These are phyloP conservation scores for Diphasiastrum complanatum DNA, from an alignment of 83 land plant genomes.

Conservation along the genomic window DNA sequence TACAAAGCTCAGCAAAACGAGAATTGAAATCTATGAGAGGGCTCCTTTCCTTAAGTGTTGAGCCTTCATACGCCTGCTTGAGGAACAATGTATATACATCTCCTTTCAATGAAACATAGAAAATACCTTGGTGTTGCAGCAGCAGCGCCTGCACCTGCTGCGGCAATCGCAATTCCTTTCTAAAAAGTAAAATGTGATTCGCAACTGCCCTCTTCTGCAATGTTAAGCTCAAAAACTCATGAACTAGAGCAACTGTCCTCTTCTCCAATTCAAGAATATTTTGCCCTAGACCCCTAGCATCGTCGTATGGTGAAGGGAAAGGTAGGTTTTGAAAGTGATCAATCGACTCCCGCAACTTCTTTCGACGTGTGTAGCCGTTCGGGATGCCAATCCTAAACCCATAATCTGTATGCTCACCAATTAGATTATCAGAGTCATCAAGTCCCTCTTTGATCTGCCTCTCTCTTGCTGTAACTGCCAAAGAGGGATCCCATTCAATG, in stretches of 20 bases:
- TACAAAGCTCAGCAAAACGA: background rate
- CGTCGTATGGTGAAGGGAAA: no score
- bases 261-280: background rate
- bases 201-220: background rate
- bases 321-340: background rate
- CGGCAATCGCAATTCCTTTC: background rate
- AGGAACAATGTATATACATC: background rate
- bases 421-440: background rate
- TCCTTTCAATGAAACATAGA: background rate
- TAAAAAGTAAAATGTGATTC: background rate
- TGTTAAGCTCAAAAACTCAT: background rate
- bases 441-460: background rate
- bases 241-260: background rate
- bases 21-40: background rate
- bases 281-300: no score
- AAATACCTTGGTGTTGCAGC: background rate
- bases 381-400: no score
- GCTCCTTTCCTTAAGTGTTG: background rate
- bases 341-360: background rate
- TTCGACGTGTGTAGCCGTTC: no score
- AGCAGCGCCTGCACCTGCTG: background rate
- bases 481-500: no score
- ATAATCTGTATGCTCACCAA: background rate
- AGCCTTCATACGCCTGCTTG: background rate
- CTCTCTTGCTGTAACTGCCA: background rate